Conservation (phyloP, 495 filamentous ascomycete genomes). For the Apiosordaria backusii region DNA sequence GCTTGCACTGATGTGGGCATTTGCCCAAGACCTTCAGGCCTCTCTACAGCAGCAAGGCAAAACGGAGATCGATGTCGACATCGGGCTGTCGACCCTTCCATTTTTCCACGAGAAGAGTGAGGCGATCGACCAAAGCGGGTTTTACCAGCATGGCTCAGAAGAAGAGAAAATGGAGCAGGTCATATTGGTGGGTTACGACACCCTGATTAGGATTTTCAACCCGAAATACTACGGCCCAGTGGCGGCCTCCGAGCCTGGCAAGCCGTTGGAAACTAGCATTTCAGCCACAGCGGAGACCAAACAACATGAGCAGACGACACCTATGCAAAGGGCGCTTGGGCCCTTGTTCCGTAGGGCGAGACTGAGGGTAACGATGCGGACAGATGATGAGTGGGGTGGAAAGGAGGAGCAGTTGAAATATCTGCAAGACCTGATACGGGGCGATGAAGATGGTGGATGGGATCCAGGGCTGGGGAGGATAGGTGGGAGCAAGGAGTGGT, state of each 20-base stretch:
- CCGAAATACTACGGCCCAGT: constrained; percentile 67
- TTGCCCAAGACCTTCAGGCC: constrained; percentile 61
- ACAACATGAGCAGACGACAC: constrained; percentile 32
- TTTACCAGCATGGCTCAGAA: constrained; percentile 39
- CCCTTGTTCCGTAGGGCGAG: constrained; percentile 67
- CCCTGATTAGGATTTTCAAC: constrained; percentile 76
- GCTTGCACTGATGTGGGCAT: constrained; percentile 80
- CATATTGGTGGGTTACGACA: constrained; percentile 86
- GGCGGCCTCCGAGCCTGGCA: background rate
- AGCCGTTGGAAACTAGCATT: background rate
- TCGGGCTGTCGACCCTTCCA: constrained; percentile 75
- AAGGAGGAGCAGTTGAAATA: constrained; percentile 58
- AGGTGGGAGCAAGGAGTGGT: constrained; percentile 67
- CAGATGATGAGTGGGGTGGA: constrained; percentile 63
- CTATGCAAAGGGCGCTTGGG: constrained; percentile 51
- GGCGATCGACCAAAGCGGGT: constrained; percentile 56
- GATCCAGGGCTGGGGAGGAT: constrained; percentile 44
- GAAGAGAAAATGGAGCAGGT: constrained; percentile 53
- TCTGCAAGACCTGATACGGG: constrained; percentile 49
- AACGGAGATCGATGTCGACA: constrained; percentile 54
- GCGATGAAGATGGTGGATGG: constrained; percentile 17
- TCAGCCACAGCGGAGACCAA: constrained; percentile 29
- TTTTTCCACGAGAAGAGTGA: constrained; percentile 81
- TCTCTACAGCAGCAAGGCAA: constrained; percentile 5
- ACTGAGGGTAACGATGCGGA: constrained; percentile 68